phyloP scores from a whole-genome alignment of 805 yeast genomes.

The Starmera pachycereana region DNA sequence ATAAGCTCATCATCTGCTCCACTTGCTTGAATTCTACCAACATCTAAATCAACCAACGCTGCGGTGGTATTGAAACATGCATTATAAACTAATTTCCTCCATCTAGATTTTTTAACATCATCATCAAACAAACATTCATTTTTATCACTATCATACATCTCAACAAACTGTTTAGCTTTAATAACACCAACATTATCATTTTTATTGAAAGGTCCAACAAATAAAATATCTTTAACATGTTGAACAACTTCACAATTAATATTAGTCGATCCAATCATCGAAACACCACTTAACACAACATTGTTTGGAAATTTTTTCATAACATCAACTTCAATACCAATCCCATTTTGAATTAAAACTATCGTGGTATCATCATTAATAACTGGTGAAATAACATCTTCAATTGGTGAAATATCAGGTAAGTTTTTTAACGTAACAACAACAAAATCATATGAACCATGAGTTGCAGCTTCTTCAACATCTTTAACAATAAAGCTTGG shows the following conservation, averaged over 20 bases:
- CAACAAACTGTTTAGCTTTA: conserved; percentile 34
- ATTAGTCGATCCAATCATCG: conserved; percentile 48
- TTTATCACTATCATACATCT: conserved; percentile 32
- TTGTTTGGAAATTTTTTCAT: conserved; percentile 39
- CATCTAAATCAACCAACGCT: conserved; percentile 48
- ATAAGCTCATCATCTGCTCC: conserved; percentile 32
- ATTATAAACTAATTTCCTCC: conserved; percentile 62
- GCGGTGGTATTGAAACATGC: conserved; percentile 55
- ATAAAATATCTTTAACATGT: conserved; percentile 32
- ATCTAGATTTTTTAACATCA: conserved; percentile 43
- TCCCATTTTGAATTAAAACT: conserved; percentile 52
- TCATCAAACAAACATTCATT: conserved; percentile 31
- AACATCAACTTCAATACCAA: conserved; percentile 47
- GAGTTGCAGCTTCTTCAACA: conserved; percentile 30
- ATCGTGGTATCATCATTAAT: conserved; percentile 37
- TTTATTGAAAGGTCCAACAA: conserved; percentile 40
- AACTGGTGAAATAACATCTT: conserved; percentile 39
- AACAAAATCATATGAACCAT: conserved; percentile 39
- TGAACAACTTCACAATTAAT: conserved; percentile 35
- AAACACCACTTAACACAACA: conserved; percentile 48
- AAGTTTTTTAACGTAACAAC: conserved; percentile 54
- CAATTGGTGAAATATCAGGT: conserved; percentile 50
- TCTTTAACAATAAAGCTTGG: conserved; percentile 33
- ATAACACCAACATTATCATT: conserved; percentile 12
- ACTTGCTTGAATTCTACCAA: conserved; percentile 39